A percentile compares a stretch with the other conserved stretches of the same genome.
Conservation (phyloP, 805 yeast species). For the Ogataea kodamae region DNA sequence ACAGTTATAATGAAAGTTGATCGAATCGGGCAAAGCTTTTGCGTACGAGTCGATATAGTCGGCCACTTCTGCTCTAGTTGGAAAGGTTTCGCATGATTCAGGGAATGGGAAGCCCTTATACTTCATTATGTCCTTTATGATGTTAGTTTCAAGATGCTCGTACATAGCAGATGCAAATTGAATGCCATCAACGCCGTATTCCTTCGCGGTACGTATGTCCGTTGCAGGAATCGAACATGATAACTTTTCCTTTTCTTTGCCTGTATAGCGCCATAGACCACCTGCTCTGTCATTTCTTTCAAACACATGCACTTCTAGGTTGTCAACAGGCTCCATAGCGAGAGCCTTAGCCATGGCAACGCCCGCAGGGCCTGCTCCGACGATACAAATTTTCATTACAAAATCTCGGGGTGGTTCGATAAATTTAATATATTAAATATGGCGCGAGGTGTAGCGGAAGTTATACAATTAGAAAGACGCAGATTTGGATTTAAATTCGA, state of each 20-base stretch:
- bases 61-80: slow-evolving; percentile 57
- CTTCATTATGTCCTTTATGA: slow-evolving; percentile 31
- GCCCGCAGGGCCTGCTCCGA: slow-evolving; percentile 37
- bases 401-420: slow-evolving; percentile 5
- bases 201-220: slow-evolving; percentile 16
- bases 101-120: slow-evolving; percentile 32
- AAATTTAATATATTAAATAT: neutral
- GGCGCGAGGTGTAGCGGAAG: slow-evolving; percentile 6
- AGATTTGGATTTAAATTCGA: neutral
- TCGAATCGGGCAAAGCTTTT: slow-evolving; percentile 37
- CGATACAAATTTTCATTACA: slow-evolving; percentile 28
- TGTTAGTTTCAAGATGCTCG: slow-evolving; percentile 34
- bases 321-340: slow-evolving; percentile 31
- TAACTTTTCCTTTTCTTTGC: slow-evolving; percentile 23
- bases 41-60: slow-evolving; percentile 59
- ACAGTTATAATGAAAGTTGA: slow-evolving; percentile 36
- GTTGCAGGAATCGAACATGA: slow-evolving; percentile 25
- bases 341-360: slow-evolving; percentile 34
- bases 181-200: slow-evolving; percentile 12
- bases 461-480: neutral
- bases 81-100: slow-evolving; percentile 47
- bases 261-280: slow-evolving; percentile 35
- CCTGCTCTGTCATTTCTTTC: slow-evolving; percentile 32
- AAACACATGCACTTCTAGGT: slow-evolving; percentile 22
- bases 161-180: slow-evolving; percentile 34